These are phyloP conservation scores for Boletus rubropictus DNA, from an alignment of 768 basidiomycete species.

Conservation along the genomic window DNA sequence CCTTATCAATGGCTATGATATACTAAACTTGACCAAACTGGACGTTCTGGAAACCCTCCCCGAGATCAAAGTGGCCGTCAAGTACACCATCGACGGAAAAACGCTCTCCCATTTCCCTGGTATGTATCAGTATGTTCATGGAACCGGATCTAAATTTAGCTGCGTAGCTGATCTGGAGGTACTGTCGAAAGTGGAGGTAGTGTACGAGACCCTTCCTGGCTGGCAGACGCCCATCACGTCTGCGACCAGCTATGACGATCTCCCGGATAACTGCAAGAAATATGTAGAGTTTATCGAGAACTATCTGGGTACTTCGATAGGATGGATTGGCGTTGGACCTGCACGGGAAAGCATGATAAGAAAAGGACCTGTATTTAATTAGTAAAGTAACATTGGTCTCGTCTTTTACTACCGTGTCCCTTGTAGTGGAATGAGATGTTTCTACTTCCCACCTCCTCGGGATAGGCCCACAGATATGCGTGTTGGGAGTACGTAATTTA, in stretches of 20 bases:
- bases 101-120: conserved; percentile 85
- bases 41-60: conserved; percentile 81
- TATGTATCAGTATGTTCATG: conserved; percentile 30
- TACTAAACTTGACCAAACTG: conserved; percentile 91
- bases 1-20: conserved; percentile 93
- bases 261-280: conserved; percentile 79
- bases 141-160: background rate
- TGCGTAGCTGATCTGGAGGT: conserved; percentile 77
- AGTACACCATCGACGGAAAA: conserved; percentile 72
- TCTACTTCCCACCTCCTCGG: no score
- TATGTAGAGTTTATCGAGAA: conserved; percentile 87
- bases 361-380: conserved; percentile 20
- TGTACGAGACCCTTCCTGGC: conserved; percentile 84
- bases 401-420: no score
- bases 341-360: conserved; percentile 73
- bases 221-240: conserved; percentile 79
- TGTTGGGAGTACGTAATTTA: background rate
- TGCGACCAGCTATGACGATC: conserved; percentile 55
- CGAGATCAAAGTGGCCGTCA: conserved; percentile 84
- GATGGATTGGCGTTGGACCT: conserved; percentile 94
- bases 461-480: no score
- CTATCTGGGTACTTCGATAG: conserved; percentile 63
- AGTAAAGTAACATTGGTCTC: conserved; percentile 5
- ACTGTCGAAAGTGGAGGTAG: conserved; percentile 73
- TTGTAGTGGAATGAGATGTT: no score